Base-by-base conservation (phyloP, 495 filamentous ascomycete genomes). In the Daldinia concentrica region DNA sequence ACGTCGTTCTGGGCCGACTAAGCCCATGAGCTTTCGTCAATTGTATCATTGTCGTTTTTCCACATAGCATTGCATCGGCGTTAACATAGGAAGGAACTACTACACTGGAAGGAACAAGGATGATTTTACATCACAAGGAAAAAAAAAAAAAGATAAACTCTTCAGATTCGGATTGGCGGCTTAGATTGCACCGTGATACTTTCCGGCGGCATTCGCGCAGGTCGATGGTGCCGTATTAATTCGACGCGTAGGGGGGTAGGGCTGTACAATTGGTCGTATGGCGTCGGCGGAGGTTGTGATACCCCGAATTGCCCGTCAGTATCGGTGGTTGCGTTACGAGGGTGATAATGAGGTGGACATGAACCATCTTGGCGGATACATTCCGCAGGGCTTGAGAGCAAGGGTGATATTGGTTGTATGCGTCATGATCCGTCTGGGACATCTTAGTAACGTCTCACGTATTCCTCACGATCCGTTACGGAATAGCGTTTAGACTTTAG, bases 211-310 rank as follows among this genome's bases (percentile, higher is more conserved):
- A 81, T 84, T 83, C 87, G 86, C 88, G 88, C 89, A 86, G 88
- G 88, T 89, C 88, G 86, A 86, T 66, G 78, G 78, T 82, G 81
- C 81, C 83, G 82, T 82, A 81, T 62, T 84, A 84, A 83, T 84
- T 79, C 56, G 64, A 66, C 68, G 15, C 45, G 57, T 57, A 12
- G 43, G 58, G 36, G 29, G 43, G 45, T 45, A 71, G 48, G 69
- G 57, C 36, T 69, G 54, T 51, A 69, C 24, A 72, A 48, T 59
- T 50, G 64, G 63, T 36, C 58, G 19, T 50, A 34, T 8, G 34
- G 15, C 17, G 52, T 51, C 26, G 59, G 36, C 14, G 64, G 64
- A 50, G 63, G 51, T 60, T 75, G 74, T 58, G 61, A 60, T 75
- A 50, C 73, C 66, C 36, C 24, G 62, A 41, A 56, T 37, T 63